phyloP scores from a whole-genome alignment of 495 filamentous ascomycete genomes.

The Xylaria cubensis region DNA sequence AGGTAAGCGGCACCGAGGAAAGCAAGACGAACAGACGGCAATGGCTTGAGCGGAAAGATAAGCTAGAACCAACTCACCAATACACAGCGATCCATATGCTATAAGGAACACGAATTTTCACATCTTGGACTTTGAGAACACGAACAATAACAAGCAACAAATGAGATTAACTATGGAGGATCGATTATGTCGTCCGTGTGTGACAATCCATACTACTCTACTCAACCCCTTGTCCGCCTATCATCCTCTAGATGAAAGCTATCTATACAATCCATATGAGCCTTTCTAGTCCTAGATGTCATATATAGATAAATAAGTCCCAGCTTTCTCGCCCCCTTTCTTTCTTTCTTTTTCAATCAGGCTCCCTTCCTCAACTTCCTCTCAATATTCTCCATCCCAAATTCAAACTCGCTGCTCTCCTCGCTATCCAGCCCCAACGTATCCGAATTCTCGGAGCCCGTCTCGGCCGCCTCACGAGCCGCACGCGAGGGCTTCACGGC shows the following conservation, averaged over 20 bases:
- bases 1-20: background rate
- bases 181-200: constrained; percentile 7
- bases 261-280: background rate
- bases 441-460: background rate
- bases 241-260: background rate
- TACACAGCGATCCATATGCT: background rate
- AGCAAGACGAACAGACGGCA: background rate
- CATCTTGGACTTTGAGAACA: background rate
- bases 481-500: constrained; percentile 1
- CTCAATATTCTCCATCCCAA: background rate
- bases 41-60: background rate
- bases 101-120: background rate
- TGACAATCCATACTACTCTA: background rate
- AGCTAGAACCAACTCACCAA: background rate
- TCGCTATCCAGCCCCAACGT: background rate
- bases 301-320: background rate
- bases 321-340: background rate
- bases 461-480: background rate
- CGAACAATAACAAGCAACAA: background rate
- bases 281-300: background rate
- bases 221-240: background rate
- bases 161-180: constrained; percentile 10
- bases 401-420: background rate
- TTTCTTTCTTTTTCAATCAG: background rate
- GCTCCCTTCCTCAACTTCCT: background rate